These are phyloP conservation scores for Venturia aucupariae DNA, from an alignment of 2,329 filamentous ascomycete genomes.

Conservation along the genomic window DNA sequence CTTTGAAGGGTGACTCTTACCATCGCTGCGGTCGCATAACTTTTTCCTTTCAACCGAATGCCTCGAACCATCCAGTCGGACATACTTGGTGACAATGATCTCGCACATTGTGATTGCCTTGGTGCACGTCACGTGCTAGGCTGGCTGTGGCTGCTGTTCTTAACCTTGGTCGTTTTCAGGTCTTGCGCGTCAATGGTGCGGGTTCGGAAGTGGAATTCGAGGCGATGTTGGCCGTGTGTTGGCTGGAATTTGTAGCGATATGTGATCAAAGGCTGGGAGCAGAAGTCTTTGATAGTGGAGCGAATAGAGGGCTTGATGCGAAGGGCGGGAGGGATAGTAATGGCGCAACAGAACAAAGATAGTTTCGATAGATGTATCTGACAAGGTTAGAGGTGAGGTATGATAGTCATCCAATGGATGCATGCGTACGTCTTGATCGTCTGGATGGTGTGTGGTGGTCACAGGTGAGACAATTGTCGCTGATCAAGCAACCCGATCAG, in stretches of 20 bases:
- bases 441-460: conserved; percentile 6
- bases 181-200: neutral
- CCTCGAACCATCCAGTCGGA: neutral
- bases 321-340: neutral
- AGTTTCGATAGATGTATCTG: neutral
- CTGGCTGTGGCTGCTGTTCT: neutral
- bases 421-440: conserved; percentile 9
- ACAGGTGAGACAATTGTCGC: conserved; percentile 10
- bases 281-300: neutral
- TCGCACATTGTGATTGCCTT: conserved; percentile 12
- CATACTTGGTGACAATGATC: conserved; percentile 11
- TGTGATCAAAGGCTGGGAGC: neutral
- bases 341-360: conserved; percentile 1
- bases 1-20: neutral
- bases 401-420: conserved; percentile 3
- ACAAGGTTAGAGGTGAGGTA: conserved; percentile 6
- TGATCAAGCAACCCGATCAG: conserved; percentile 2
- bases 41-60: conserved; percentile 3
- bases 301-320: neutral
- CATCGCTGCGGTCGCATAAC: conserved; percentile 11
- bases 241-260: neutral
- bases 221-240: neutral
- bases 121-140: neutral
- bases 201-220: neutral
- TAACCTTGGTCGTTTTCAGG: neutral